Evolutionary conservation across 2,329 filamentous ascomycete species (phyloP), one percentile per base, ranked within the genome.

Genomic region (Sarocladium oryzae): DNA sequence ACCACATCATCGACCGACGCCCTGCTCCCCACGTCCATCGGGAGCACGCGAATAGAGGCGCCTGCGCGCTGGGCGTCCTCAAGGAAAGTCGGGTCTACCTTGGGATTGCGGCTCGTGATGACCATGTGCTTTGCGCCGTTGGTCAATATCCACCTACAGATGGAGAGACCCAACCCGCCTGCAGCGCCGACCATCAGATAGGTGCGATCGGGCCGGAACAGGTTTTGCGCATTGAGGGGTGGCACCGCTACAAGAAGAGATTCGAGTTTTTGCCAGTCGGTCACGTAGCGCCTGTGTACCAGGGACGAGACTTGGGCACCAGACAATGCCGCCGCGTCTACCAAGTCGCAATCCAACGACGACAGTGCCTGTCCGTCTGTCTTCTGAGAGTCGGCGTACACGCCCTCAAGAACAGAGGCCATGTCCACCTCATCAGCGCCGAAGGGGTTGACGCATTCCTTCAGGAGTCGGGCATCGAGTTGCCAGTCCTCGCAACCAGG

Each of bases 31-130:
- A 53, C 16, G 21, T 53, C 51, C 9, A 43, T 28, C 8, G 51
- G 16, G 35, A 38, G 11, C 10, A 43, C 45, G n/a, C 40, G 37
- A 21, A 56, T 51, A 8, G 41, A 33, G 53, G 53, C 21, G 15
- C 20, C 45, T 23, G 15, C 28, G 15, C 33, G 35, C 11, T 18
- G 35, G 16, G 32, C 32, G 20, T 23, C 33, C 21, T 54, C 49
- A 11, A 58, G 33, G 41, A 49, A 59, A 6, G 45, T 43, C 10
- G 56, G 33, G 16, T 62, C 52, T 7, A 68, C 53, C 1, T 63
- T 58, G 1, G 68, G 63, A 28, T 61, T 64, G 10, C 72, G 64
- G 51, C 67, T 70, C 1, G 66, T 62, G 1, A 75, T 43, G 15
- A 61, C 65, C 3, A 72, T 37, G 50, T 66, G 41, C 32, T 58